Evolutionary conservation across 2,329 filamentous ascomycete species (phyloP), one percentile per base, ranked within the genome.

Genomic region (Monosporascus ibericus): DNA sequence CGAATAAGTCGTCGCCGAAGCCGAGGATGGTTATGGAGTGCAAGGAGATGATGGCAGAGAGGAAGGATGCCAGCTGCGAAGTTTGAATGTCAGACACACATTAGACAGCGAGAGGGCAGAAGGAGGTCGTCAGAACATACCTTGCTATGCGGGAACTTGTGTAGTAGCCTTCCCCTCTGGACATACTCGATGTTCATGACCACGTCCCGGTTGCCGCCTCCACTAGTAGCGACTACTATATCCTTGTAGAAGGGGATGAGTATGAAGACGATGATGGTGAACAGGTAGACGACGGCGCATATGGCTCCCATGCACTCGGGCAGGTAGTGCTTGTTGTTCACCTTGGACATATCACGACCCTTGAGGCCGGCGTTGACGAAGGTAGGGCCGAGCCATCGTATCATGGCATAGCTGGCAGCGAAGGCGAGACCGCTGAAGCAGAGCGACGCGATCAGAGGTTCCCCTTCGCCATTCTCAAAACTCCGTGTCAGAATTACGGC

Each of bases 191-290:
- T 74, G 66, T 88, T 82, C 62, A 90, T 72, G 14, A 95, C 87
- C 6, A 94, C 84, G 72, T 96, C 92, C 58, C 89, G 80, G 70
- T 96, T 96, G 48, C 92, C 92, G 58, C 91, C 92, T 57, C 92
- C 94, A 59, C 90, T 95, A 20, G 94, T 97, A 39, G 92, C 91
- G 17, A 90, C 89, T 25, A 96, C 92, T 60, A 99, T 95, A 68
- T 97, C 92, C 72, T 96, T 95, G 77, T 96, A 97, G 70, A 99
- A 97, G 1, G 92, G 89, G 71, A 96, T 96, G 0, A 94, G 94
- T 53, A 97, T 91, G 69, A 99, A 99, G 57, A 90, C 75, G 60
- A 97, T 95, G 60, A 97, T 80, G 48, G 85, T 81, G 59, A 99
- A 79, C 44, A 99, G 79, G 72, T 97, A 97, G 25, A 97, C 91